These are phyloP conservation scores for Aphanomyces invadans DNA, from an alignment of 352 stramenopile genomes.

Conservation along the genomic window DNA sequence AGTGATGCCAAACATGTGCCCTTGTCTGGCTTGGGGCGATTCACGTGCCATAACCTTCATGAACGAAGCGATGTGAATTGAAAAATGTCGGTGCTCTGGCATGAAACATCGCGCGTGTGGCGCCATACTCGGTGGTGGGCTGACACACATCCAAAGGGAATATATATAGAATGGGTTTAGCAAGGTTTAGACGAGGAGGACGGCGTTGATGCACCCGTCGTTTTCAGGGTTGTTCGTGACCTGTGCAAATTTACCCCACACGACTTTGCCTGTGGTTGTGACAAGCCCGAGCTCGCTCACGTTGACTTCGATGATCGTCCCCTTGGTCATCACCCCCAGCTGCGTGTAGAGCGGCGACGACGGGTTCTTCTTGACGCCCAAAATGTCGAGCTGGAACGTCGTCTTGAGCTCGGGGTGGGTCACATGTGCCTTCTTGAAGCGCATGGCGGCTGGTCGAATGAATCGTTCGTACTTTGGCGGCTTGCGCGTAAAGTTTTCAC, in stretches of 20 bases:
- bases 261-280: constrained; percentile 98
- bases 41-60: too few relatives aligned
- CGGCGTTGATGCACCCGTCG: constrained; percentile 99
- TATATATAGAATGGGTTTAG: constrained; percentile 18
- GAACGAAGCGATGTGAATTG: too few relatives aligned
- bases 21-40: too few relatives aligned
- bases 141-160: not conserved
- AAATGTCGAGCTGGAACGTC: constrained; percentile 99
- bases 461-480: constrained; percentile 99
- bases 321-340: constrained; percentile 99
- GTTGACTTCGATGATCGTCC: constrained; percentile 98
- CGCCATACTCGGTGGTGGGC: too few relatives aligned
- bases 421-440: constrained; percentile 99
- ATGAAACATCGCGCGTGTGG: too few relatives aligned
- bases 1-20: too few relatives aligned
- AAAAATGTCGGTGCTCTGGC: too few relatives aligned
- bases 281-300: constrained; percentile 99
- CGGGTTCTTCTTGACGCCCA: constrained; percentile 99
- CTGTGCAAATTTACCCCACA: constrained; percentile 99
- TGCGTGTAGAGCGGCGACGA: constrained; percentile 94
- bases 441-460: constrained; percentile 97
- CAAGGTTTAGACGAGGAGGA: constrained; percentile 93
- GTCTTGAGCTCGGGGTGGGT: constrained; percentile 99
- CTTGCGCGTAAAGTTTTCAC: constrained; percentile 99
- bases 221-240: constrained; percentile 99